phyloP scores from a whole-genome alignment of 192 early-diverging fungal species.

The Umbelopsis isabellina region DNA sequence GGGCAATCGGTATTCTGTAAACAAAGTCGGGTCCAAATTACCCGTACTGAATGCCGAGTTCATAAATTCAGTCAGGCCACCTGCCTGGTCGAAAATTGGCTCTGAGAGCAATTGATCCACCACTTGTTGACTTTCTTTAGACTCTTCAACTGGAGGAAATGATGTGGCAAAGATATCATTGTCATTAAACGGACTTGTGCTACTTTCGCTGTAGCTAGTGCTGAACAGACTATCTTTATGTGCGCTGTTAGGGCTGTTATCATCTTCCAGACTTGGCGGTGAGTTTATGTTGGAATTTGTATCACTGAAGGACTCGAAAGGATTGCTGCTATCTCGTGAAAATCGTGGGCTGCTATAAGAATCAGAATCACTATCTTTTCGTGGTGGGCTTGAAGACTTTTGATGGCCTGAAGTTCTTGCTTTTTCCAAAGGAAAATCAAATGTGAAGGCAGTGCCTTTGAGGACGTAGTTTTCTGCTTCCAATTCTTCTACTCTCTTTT shows the following conservation, averaged over 20 bases:
- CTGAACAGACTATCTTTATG: slow-evolving; percentile 10
- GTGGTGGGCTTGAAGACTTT: neutral
- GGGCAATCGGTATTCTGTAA: slow-evolving; percentile 11
- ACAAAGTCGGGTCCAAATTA: slow-evolving; percentile 12
- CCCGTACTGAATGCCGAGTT: slow-evolving; percentile 14
- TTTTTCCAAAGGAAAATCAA: slow-evolving; percentile 52
- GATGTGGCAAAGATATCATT: neutral
- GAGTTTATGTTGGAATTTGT: neutral
- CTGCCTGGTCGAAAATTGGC: slow-evolving; percentile 30
- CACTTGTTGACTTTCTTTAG: neutral
- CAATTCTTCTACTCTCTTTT: slow-evolving; percentile 53
- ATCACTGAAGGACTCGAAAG: slow-evolving; percentile 8
- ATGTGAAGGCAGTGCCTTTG: slow-evolving; percentile 55
- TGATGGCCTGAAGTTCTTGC: slow-evolving; percentile 7
- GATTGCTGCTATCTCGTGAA: slow-evolving; percentile 10
- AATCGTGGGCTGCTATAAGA: slow-evolving; percentile 9
- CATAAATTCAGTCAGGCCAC: slow-evolving; percentile 23
- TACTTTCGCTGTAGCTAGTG: slow-evolving; percentile 7
- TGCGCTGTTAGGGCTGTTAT: neutral
- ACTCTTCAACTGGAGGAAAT: neutral
- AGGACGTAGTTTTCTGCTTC: slow-evolving; percentile 55
- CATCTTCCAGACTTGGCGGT: slow-evolving; percentile 7
- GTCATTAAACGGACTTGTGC: slow-evolving; percentile 1
- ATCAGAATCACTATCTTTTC: slow-evolving; percentile 15
- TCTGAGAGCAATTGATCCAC: slow-evolving; percentile 30